Evolutionary conservation across 805 yeast genomes (phyloP), one percentile per base, ranked within the genome.

Genomic region (Saturnispora serradocipensis): DNA sequence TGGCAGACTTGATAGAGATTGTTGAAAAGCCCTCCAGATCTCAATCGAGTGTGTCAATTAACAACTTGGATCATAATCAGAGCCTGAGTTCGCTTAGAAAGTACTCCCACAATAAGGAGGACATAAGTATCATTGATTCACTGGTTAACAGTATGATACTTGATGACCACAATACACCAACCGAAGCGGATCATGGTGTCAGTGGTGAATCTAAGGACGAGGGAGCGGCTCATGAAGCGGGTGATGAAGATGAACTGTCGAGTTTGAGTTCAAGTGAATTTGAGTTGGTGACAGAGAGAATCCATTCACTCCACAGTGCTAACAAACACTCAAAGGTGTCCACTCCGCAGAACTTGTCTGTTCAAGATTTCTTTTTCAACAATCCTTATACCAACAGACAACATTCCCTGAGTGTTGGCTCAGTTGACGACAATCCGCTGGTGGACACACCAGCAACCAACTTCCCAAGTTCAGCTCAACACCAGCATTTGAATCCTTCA

Each of bases 331-430:
- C 36, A 5, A 42, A 35, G 18, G 20, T 32, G 6, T 46, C 48
- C 22, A 36, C 58, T 6, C 53, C 58, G n/a, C 56, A 51, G 50
- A 59, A 49, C 40, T 62, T 64, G n/a, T 72, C 83, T 1, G 78
- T 76, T 1, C 80, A 78, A 56, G 82, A 78, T 43, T 78, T 79
- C 58, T 80, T 81, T 59, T 71, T 72, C 52, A 65, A 67, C 47
- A 65, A 63, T 48, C 68, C 70, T 32, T 56, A 56, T 39, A 54
- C 53, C 16, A 40, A 43, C 11, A 54, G 52, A 39, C 56, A 54
- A 38, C 44, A 52, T 46, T 46, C 57, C 1, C 39, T 55, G 9
- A 53, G 55, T 50, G 47, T 56, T 11, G 50, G 59, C 11, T 46
- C 61, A 15, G 38, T 51, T 3, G 49, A 52, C 18, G 57, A 54